Evolutionary conservation across 2,329 filamentous ascomycete species (phyloP).

Genomic region (Emmonsiellopsis sp.): DNA sequence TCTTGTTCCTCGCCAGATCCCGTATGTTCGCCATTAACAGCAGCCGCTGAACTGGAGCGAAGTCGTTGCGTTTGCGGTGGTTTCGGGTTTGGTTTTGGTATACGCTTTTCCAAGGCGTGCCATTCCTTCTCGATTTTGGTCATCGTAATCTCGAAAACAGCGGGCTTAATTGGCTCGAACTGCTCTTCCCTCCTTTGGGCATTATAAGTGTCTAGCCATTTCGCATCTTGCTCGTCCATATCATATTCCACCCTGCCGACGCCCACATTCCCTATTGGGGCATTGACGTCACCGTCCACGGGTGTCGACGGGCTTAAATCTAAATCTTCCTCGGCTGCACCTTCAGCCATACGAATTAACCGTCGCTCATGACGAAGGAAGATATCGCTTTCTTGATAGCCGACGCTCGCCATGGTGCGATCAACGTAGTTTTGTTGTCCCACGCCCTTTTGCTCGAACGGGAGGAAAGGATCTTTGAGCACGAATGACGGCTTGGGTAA

Average conservation of each 20-base stretch:
- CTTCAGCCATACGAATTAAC: conserved; percentile 56
- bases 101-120: conserved; percentile 90
- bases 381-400: conserved; percentile 89
- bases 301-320: conserved; percentile 47
- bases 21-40: conserved; percentile 86
- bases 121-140: conserved; percentile 99
- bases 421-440: conserved; percentile 89
- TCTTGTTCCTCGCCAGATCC: conserved; percentile 82
- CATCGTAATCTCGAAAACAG: conserved; percentile 94
- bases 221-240: conserved; percentile 98
- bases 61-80: conserved; percentile 90
- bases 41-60: conserved; percentile 84
- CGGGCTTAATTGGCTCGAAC: conserved; percentile 76
- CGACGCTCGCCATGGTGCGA: conserved; percentile 89
- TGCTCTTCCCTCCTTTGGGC: conserved; percentile 62
- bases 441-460: conserved; percentile 68
- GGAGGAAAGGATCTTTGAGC: conserved; percentile 38
- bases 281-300: conserved; percentile 51
- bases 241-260: conserved; percentile 92
- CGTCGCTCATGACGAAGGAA: conserved; percentile 69
- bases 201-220: conserved; percentile 86
- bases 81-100: conserved; percentile 94
- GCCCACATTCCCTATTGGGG: conserved; percentile 39
- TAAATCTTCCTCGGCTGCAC: conserved; percentile 55
- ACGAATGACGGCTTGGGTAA: conserved; percentile 41